phyloP scores from a whole-genome alignment of 257 asterid species.

The Ophiorrhiza pumila region DNA sequence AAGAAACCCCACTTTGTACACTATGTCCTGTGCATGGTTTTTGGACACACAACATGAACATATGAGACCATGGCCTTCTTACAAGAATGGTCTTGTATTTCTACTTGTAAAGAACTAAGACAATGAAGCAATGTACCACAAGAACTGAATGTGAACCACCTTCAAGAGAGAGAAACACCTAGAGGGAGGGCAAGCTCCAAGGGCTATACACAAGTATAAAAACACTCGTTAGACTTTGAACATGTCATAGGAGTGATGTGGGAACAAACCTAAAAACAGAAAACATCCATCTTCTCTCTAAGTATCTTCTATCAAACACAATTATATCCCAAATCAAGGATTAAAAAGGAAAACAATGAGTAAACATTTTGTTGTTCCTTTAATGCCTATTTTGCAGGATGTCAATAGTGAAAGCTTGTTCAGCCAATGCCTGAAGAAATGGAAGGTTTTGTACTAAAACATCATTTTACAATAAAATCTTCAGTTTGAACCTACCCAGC shows the following conservation, averaged over 20 bases:
- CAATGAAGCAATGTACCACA: not conserved
- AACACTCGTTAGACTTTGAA: not conserved
- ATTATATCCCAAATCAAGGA: not conserved
- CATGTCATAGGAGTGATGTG: not conserved
- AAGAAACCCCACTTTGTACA: not conserved
- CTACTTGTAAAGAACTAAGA: not conserved
- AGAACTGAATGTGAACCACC: not conserved
- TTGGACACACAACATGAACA: not conserved
- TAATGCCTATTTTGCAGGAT: not conserved
- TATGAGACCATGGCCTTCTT: not conserved
- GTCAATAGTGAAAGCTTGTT: not conserved
- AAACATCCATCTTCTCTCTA: not conserved
- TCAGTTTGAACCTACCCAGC: not conserved
- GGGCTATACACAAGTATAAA: not conserved
- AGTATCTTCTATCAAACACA: not conserved
- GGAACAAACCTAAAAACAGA: not conserved
- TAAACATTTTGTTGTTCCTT: not conserved
- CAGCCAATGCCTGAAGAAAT: not conserved
- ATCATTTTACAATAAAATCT: not conserved
- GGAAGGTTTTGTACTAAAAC: constrained; percentile 1
- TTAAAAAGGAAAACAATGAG: not conserved
- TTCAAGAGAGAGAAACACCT: not conserved
- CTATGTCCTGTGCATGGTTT: not conserved
- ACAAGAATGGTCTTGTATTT: not conserved
- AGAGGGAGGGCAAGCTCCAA: not conserved